Conservation (phyloP, 2,329 filamentous ascomycete genomes). For the Penicillium sp. region DNA sequence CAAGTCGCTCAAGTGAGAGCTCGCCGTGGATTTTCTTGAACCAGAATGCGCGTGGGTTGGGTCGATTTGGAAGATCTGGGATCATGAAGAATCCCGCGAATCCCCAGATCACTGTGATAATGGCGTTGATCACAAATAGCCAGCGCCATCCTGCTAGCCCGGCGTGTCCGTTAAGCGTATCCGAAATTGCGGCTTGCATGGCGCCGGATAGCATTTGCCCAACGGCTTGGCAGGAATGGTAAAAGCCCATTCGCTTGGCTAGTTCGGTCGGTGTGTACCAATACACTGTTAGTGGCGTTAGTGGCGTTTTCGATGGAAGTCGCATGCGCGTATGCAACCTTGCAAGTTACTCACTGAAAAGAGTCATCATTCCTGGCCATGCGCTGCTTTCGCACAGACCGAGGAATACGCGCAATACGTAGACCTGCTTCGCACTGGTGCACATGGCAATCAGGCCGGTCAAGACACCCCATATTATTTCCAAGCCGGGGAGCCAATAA, state of each 20-base stretch:
- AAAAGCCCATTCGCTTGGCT: conserved; percentile 37
- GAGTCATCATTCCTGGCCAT: conserved; percentile 35
- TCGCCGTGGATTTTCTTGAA: conserved; percentile 46
- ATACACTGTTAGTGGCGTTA: conserved; percentile 21
- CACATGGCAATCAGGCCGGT: conserved; percentile 32
- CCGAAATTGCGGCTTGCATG: conserved; percentile 33
- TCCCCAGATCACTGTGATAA: conserved; percentile 42
- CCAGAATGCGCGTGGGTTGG: conserved; percentile 38
- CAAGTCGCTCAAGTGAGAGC: conserved; percentile 48
- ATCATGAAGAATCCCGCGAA: conserved; percentile 39
- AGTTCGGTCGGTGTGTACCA: conserved; percentile 44
- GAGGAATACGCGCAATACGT: conserved; percentile 31
- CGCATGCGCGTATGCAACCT: no score
- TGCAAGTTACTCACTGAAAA: conserved; percentile 25
- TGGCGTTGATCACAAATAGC: conserved; percentile 42
- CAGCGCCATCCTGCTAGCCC: conserved; percentile 40
- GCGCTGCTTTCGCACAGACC: conserved; percentile 33
- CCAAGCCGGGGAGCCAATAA: conserved; percentile 31
- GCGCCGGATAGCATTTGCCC: conserved; percentile 36
- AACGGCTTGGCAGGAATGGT: conserved; percentile 32
- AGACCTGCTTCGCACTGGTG: conserved; percentile 33
- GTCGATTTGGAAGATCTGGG: conserved; percentile 41
- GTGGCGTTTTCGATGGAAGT: neutral
- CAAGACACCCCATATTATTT: conserved; percentile 33
- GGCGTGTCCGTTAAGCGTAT: conserved; percentile 31